Evolutionary conservation across 2,329 filamentous ascomycete species (phyloP).

Genomic region (Cephalotrichum gorgonifer): DNA sequence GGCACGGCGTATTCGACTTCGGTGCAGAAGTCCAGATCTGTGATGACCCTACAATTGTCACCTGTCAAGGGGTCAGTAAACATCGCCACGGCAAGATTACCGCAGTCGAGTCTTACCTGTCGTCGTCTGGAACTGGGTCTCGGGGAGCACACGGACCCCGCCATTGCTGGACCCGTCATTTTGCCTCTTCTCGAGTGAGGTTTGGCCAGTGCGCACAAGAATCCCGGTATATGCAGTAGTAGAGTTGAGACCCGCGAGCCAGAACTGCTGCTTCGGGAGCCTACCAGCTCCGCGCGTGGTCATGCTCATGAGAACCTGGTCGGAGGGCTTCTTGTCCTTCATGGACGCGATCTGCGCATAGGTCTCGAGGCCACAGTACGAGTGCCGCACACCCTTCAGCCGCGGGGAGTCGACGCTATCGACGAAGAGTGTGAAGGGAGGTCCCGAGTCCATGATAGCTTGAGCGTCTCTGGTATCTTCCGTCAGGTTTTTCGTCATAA

Average conservation of each 20-base stretch:
- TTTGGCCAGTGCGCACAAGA: conserved; percentile 50
- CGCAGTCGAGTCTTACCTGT: conserved; percentile 52
- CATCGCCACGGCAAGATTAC: neutral
- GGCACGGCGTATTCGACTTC: conserved; percentile 88
- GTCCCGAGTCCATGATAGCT: conserved; percentile 32
- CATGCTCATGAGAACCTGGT: conserved; percentile 50
- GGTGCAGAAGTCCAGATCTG: conserved; percentile 79
- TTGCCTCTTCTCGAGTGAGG: conserved; percentile 29
- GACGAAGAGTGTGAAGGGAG: conserved; percentile 70
- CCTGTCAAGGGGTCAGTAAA: conserved; percentile 29
- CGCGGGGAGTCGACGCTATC: conserved; percentile 48
- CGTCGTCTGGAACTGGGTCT: conserved; percentile 69
- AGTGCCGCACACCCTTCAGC: conserved; percentile 62
- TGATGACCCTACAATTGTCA: conserved; percentile 76
- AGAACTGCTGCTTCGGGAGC: conserved; percentile 79
- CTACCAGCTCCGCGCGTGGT: conserved; percentile 56
- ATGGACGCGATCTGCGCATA: conserved; percentile 53
- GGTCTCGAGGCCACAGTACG: conserved; percentile 68
- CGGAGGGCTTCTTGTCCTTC: conserved; percentile 32
- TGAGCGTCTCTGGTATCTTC: conserved; percentile 33
- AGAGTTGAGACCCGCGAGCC: conserved; percentile 62
- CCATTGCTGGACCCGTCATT: conserved; percentile 33
- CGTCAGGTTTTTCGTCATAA: conserved; percentile 73
- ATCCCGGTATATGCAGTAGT: conserved; percentile 65
- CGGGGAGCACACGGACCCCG: conserved; percentile 63